phyloP scores from a whole-genome alignment of 805 yeast species.

The Candida golubevii region DNA sequence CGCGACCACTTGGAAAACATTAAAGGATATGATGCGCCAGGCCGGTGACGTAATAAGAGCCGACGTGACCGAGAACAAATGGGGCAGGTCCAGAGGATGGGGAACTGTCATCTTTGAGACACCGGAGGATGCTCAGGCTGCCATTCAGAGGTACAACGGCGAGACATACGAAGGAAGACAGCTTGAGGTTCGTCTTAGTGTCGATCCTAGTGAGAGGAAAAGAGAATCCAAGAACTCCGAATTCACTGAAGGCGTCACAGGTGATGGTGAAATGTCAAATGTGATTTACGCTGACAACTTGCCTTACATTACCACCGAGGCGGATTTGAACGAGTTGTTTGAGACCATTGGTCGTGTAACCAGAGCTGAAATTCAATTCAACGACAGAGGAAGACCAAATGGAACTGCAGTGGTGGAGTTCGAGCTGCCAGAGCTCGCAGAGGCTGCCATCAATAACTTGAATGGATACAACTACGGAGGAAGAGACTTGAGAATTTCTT shows the following conservation, averaged over 20 bases:
- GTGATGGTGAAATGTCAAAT: constrained; percentile 49
- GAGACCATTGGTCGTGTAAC: constrained; percentile 75
- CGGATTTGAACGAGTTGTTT: constrained; percentile 80
- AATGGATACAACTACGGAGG: constrained; percentile 83
- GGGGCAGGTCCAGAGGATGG: constrained; percentile 80
- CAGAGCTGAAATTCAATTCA: constrained; percentile 69
- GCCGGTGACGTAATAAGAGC: constrained; percentile 81
- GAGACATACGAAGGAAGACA: constrained; percentile 69
- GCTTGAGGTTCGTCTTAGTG: constrained; percentile 76
- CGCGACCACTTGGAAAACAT: constrained; percentile 75
- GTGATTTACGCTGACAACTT: constrained; percentile 67
- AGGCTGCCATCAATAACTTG: constrained; percentile 67
- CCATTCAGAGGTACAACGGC: constrained; percentile 67
- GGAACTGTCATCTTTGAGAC: constrained; percentile 74
- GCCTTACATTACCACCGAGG: constrained; percentile 85
- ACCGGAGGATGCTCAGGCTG: constrained; percentile 64
- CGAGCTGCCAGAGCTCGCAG: constrained; percentile 62
- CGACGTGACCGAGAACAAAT: constrained; percentile 60
- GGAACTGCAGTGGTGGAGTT: constrained; percentile 88
- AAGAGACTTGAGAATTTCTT: constrained; percentile 64
- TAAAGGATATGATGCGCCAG: constrained; percentile 77
- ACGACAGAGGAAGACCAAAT: constrained; percentile 57
- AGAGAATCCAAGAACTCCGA: constrained; percentile 39
- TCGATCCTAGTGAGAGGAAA: constrained; percentile 15
- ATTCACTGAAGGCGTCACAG: constrained; percentile 64